Evolutionary conservation across 2,329 filamentous ascomycete species (phyloP).

Genomic region (Penicillium sclerotiorum): DNA sequence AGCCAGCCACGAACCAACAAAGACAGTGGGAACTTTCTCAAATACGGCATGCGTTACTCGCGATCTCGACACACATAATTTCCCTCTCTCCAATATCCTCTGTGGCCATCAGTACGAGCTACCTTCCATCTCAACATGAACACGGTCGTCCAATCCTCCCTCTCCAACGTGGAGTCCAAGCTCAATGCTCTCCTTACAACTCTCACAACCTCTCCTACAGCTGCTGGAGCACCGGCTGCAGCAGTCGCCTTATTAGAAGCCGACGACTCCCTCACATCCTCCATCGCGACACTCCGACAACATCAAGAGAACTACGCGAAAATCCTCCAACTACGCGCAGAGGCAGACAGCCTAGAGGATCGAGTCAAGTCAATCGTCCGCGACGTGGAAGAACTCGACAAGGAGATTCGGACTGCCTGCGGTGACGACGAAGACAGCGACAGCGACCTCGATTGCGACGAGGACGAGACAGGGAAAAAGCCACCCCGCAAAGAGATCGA

Average conservation of each 20-base stretch:
- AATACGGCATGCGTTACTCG: too few species aligned
- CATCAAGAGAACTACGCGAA: slow-evolving; percentile 50
- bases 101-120: neutral
- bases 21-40: too few species aligned
- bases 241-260: slow-evolving; percentile 44
- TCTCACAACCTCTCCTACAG: slow-evolving; percentile 48
- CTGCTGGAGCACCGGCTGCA: slow-evolving; percentile 45
- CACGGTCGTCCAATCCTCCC: slow-evolving; percentile 38
- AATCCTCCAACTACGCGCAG: slow-evolving; percentile 44
- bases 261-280: slow-evolving; percentile 45
- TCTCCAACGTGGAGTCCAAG: slow-evolving; percentile 46
- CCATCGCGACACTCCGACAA: slow-evolving; percentile 44
- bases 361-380: slow-evolving; percentile 46
- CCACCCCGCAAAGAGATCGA: slow-evolving; percentile 40
- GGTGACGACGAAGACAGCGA: slow-evolving; percentile 36
- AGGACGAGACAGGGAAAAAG: slow-evolving; percentile 14
- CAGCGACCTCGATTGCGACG: slow-evolving; percentile 32
- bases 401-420: slow-evolving; percentile 41
- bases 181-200: slow-evolving; percentile 45
- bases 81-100: neutral
- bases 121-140: slow-evolving; percentile 36
- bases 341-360: slow-evolving; percentile 44
- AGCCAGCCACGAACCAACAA: too few species aligned
- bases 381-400: slow-evolving; percentile 42
- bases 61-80: too few species aligned